Evolutionary conservation across 768 basidiomycete species (phyloP).

Genomic region (Suillus variegatus): DNA sequence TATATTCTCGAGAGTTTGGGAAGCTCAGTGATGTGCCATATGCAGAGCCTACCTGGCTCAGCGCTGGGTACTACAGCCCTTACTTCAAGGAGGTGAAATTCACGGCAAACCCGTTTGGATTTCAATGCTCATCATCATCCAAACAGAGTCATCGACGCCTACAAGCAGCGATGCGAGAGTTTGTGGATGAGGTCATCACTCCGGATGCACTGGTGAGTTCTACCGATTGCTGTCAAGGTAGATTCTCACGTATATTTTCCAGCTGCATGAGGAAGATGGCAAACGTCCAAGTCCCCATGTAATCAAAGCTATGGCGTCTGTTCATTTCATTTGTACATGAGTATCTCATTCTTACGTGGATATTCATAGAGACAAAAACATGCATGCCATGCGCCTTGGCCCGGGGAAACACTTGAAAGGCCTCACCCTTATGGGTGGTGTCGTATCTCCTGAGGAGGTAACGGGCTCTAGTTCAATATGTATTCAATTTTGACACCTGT

Average conservation of each 20-base stretch:
- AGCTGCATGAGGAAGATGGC: constrained; percentile 55
- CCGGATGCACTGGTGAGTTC: constrained; percentile 31
- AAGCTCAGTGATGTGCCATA: constrained; percentile 71
- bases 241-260: constrained; percentile 17
- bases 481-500: constrained; percentile 6
- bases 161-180: constrained; percentile 48
- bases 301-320: constrained; percentile 55
- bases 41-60: constrained; percentile 78
- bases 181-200: constrained; percentile 66
- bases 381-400: constrained; percentile 70
- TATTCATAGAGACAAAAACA: constrained; percentile 38
- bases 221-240: constrained; percentile 10
- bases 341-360: background rate
- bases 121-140: constrained; percentile 38
- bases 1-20: constrained; percentile 50
- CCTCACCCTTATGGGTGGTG: constrained; percentile 72
- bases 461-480: constrained; percentile 13
- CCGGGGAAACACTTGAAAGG: constrained; percentile 89
- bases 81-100: constrained; percentile 69
- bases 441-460: constrained; percentile 79
- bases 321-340: background rate
- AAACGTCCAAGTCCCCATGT: constrained; percentile 56
- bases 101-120: background rate
- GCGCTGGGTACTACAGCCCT: constrained; percentile 63
- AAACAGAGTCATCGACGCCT: constrained; percentile 43